Base-by-base conservation (phyloP, 2,329 filamentous ascomycete species). In the Periconia macrospinosa region DNA sequence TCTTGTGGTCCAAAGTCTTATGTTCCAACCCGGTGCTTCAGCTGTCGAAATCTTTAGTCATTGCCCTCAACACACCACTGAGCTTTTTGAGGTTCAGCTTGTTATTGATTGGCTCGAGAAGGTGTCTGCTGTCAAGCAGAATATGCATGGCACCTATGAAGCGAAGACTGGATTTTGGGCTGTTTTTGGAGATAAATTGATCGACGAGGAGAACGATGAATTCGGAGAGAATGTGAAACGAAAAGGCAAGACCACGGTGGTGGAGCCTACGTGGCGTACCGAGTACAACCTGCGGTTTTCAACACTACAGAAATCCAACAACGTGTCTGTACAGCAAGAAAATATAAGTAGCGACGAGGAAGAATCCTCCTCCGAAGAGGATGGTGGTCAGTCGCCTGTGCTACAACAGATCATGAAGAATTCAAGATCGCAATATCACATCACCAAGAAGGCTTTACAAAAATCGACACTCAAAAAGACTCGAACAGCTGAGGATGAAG, bases 1-100 rank as follows among this genome's bases (percentile, higher is more conserved):
- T 5, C 81, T 85, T 6, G 79, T 90, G 2, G 76, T 86, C 33
- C 85, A 89, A 56, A 76, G 83, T 30, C 72, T 89, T 33, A 84
- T 86, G 1, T 85, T 83, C 17, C 79, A 87, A 52, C 83, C 87
- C 0, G 82, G 85, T 0, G 76, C 84, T 58, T 79, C 78, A 2
- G 73, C 81, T 0, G 67, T 75, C 11, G 81, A 80, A 9, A 79
- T 89, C 33, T 80, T 81, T 43, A 76, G 78, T 19, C 66, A 66
- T 40, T 70, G 62, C 46, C 54, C 62, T 6, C 57, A 62, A 20
- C 52, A 65, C 30, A 65, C 64, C 0, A 63, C 60, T 1, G 68
- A 71, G 50, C 45, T 66, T 1, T 73, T 73, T 43, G 70, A 73
- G 43, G 58, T 73, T 7, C 57, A 72, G 52, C 60, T 71, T 17